phyloP scores from a whole-genome alignment of 352 stramenopile species.

The Phytopythium vexans region DNA sequence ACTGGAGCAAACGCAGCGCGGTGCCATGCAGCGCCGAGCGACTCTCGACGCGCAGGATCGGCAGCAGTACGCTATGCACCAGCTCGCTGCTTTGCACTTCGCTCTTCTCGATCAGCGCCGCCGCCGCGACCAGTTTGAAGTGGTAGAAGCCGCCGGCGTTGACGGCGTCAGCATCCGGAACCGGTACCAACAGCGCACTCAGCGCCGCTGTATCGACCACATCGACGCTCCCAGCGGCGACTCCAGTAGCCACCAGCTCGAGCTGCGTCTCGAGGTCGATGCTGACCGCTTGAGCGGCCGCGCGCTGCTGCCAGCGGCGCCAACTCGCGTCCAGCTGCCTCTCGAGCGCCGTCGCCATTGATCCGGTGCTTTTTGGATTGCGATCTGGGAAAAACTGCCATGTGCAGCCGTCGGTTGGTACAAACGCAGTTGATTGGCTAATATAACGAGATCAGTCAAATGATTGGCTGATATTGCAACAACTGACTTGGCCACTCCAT shows the following conservation, averaged over 20 bases:
- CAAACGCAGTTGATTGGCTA: conserved; percentile 6
- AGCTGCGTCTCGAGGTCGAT: conserved; percentile 43
- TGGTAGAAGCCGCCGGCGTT: conserved; percentile 31
- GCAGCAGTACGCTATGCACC: conserved; percentile 25
- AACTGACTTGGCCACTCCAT: too few relatives aligned
- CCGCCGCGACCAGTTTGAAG: conserved; percentile 36
- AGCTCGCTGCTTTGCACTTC: conserved; percentile 8
- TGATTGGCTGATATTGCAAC: neutral
- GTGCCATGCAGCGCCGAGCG: conserved; percentile 26
- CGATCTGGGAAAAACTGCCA: too few relatives aligned
- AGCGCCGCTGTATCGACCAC: conserved; percentile 4
- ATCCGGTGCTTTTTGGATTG: neutral
- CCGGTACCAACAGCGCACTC: conserved; percentile 33
- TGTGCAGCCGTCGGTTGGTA: too few relatives aligned
- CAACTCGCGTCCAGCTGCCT: conserved; percentile 11
- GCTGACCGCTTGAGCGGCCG: neutral
- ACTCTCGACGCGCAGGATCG: conserved; percentile 19
- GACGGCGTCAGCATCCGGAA: conserved; percentile 15
- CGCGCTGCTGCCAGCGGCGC: conserved; percentile 9
- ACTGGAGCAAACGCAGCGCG: conserved; percentile 20
- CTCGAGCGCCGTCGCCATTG: conserved; percentile 2
- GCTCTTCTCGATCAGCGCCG: conserved; percentile 19
- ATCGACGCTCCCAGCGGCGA: conserved; percentile 19
- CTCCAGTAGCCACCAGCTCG: conserved; percentile 41
- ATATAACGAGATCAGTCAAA: conserved; percentile 2